Base-by-base conservation (phyloP, 805 yeast genomes). In the Gaillardinia entomophila region DNA sequence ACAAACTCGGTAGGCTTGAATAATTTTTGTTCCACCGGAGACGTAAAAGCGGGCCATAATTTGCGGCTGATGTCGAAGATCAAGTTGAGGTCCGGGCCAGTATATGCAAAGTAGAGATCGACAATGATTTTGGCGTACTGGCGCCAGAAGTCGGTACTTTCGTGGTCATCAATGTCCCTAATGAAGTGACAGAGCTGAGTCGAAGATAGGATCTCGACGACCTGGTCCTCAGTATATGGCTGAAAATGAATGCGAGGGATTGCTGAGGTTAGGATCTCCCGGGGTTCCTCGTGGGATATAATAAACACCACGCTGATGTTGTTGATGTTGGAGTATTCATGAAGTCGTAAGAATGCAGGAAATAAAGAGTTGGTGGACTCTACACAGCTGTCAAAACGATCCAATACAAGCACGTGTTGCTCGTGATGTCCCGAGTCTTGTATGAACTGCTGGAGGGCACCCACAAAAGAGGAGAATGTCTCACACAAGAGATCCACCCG, bases 361-460 rank as follows among this genome's bases (percentile, higher is more conserved):
- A 66, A 55, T 13, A 73, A 38, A 12, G 61, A 69, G n/a, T 57
- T 53, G 0, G 65, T 57, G 12, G 57, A 42, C 14, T 71, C 78
- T 35, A 61, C 62, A 19, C 69, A 62, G 26, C 62, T 65, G 44
- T 73, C 79, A 12, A 73, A 51, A 4, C 65, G 48, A 41, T 74
- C 79, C 10, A 74, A 49, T 2, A 74, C 69, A 27, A 74, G 45
- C 6, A 73, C 61, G 28, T 70, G 66, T 3, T 53, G 62, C 12
- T 57, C 54, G 2, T 41, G 25, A 34, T 60, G 66, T 1, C 40
- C 43, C 1, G 62, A 46, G 4, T 49, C 55, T 12, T 39, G 43
- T 16, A 60, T 43, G 38, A 71, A 55, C 36, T 52, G 66, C 41
- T 67, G 70, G 29, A 73, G 38, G 12, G 66, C 55, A 30, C 57